Percentiles rank a stretch among this genome's conserved stretches.
These are phyloP conservation scores for Mollisia scopiformis DNA, from an alignment of 2,329 filamentous ascomycete genomes.

Conservation along the genomic window DNA sequence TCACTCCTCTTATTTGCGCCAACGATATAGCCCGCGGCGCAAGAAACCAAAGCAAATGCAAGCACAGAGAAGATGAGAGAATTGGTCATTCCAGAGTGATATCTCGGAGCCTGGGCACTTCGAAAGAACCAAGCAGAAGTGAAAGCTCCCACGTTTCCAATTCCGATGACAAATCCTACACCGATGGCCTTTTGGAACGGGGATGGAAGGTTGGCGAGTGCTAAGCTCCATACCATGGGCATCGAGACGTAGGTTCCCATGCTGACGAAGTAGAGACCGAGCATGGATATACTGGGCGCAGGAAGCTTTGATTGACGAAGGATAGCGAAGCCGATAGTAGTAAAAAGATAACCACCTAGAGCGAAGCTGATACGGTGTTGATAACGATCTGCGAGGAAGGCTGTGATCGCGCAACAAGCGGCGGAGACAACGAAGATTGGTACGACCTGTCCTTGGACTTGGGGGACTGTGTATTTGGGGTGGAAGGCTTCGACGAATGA, in stretches of 20 bases:
- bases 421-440: slow-evolving; percentile 42
- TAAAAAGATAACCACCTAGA: slow-evolving; percentile 33
- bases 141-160: slow-evolving; percentile 69
- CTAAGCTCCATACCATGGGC: slow-evolving; percentile 66
- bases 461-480: slow-evolving; percentile 68
- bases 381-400: slow-evolving; percentile 39
- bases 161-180: slow-evolving; percentile 61
- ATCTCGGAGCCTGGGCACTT: slow-evolving; percentile 63
- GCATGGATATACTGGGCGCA: slow-evolving; percentile 33
- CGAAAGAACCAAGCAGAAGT: slow-evolving; percentile 66
- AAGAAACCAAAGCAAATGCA: slow-evolving; percentile 7
- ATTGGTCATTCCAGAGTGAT: slow-evolving; percentile 55
- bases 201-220: slow-evolving; percentile 67
- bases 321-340: slow-evolving; percentile 39
- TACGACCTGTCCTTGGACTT: slow-evolving; percentile 48
- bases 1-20: slow-evolving; percentile 6
- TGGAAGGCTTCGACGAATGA: slow-evolving; percentile 70
- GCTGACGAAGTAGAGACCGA: slow-evolving; percentile 69
- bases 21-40: slow-evolving; percentile 12
- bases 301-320: slow-evolving; percentile 35
- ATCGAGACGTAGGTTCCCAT: slow-evolving; percentile 64
- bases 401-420: slow-evolving; percentile 36
- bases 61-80: slow-evolving; percentile 15
- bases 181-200: slow-evolving; percentile 56
- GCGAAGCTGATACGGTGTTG: slow-evolving; percentile 42